phyloP scores from a whole-genome alignment of 2,329 filamentous ascomycete species.

The Xylariomycetidae sp. region DNA sequence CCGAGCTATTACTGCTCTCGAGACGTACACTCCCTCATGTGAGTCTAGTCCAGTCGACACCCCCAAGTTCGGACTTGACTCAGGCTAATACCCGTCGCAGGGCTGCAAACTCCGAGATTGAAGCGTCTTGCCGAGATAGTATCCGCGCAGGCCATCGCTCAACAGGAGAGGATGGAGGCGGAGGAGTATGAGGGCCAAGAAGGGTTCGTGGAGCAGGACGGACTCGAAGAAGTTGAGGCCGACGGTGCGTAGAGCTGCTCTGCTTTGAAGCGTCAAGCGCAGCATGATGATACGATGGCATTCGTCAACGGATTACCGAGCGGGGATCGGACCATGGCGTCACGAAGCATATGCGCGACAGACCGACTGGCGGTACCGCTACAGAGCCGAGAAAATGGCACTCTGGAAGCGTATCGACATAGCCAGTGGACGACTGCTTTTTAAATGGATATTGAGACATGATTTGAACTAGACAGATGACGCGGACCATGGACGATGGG shows the following conservation, averaged over 20 bases:
- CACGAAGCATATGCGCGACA: no score
- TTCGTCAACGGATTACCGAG: no score
- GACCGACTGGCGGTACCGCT: no score
- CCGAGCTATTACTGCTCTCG: constrained; percentile 87
- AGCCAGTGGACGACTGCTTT: no score
- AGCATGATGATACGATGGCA: no score
- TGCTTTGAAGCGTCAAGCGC: no score
- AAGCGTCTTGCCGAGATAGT: constrained; percentile 98
- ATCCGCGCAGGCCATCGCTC: constrained; percentile 89
- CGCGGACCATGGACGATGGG: constrained; percentile 19
- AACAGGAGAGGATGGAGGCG: constrained; percentile 71
- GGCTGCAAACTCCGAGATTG: constrained; percentile 90
- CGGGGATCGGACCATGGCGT: no score
- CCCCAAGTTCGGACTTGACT: no score
- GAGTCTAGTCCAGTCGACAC: constrained; percentile 35
- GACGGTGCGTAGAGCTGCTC: constrained; percentile 29
- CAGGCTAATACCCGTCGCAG: constrained; percentile 38
- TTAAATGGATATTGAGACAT: constrained; percentile 26
- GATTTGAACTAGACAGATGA: constrained; percentile 25
- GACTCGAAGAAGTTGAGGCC: constrained; percentile 31
- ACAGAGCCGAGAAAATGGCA: no score
- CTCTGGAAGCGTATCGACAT: no score
- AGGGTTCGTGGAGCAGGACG: constrained; percentile 42
- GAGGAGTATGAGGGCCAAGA: constrained; percentile 40
- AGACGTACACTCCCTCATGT: constrained; percentile 98